Conservation (phyloP, 2,329 filamentous ascomycete genomes). For the Thermoascus crustaceus region DNA sequence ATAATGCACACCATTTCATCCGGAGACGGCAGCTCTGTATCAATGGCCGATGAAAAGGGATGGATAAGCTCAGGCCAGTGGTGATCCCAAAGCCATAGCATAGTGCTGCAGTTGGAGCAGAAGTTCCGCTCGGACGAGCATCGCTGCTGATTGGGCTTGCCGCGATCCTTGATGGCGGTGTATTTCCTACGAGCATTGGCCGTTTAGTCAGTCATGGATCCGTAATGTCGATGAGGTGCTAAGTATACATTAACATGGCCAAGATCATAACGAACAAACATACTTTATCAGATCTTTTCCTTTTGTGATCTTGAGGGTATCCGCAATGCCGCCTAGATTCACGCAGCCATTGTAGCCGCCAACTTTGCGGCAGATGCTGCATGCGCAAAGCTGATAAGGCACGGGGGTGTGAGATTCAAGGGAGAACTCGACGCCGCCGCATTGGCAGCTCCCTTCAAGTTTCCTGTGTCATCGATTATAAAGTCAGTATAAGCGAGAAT, state of each 20-base stretch:
- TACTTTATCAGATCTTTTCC: conserved; percentile 40
- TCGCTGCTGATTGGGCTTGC: conserved; percentile 28
- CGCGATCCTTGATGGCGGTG: conserved; percentile 36
- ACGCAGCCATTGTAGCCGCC: conserved; percentile 39
- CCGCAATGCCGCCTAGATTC: conserved; percentile 39
- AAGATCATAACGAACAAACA: conserved; percentile 4
- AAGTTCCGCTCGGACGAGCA: conserved; percentile 41
- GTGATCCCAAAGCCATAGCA: conserved; percentile 42
- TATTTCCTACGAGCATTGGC: conserved; percentile 38
- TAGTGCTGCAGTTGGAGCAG: conserved; percentile 39
- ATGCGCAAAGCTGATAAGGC: conserved; percentile 43
- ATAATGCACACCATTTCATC: conserved; percentile 42
- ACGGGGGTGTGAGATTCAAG: conserved; percentile 40
- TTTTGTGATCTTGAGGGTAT: conserved; percentile 34
- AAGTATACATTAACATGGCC: conserved; percentile 2
- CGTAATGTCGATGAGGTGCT: too few species aligned
- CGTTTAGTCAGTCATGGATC: too few species aligned
- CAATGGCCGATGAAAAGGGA: conserved; percentile 43
- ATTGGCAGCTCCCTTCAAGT: conserved; percentile 44
- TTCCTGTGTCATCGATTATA: conserved; percentile 23
- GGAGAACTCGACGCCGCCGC: conserved; percentile 39
- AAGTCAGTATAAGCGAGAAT: neutral
- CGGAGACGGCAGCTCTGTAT: conserved; percentile 37
- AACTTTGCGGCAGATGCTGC: conserved; percentile 43
- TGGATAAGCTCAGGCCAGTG: conserved; percentile 43